Percentiles rank a stretch among this genome's conserved stretches.
Conservation (phyloP, 805 yeast genomes). For the Yamadazyma phyllophila region DNA sequence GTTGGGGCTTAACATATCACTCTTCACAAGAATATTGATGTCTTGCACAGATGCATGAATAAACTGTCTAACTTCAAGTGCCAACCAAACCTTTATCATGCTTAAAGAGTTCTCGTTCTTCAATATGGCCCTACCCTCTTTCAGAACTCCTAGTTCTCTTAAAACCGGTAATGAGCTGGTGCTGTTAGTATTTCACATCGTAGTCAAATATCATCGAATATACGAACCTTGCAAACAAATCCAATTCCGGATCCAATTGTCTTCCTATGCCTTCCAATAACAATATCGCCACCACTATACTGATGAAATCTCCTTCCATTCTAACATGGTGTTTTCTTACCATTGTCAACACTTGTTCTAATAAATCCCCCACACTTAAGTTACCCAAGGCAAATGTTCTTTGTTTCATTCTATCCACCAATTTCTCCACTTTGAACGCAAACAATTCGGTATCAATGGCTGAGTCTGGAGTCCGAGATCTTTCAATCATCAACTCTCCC, state of each 20-base stretch:
- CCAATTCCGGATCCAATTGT: constrained; percentile 88
- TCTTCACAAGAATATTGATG: constrained; percentile 42
- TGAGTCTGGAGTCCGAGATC: constrained; percentile 92
- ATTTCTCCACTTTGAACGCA: constrained; percentile 79
- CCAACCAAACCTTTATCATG: constrained; percentile 89
- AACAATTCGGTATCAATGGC: constrained; percentile 82
- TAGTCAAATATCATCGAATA: constrained; percentile 42
- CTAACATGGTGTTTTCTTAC: constrained; percentile 92
- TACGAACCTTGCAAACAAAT: constrained; percentile 94
- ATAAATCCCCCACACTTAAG: constrained; percentile 84
- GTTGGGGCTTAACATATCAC: constrained; percentile 47
- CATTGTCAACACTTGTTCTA: constrained; percentile 86
- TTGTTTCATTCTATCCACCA: constrained; percentile 77
- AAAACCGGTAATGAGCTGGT: constrained; percentile 76
- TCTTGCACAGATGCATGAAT: constrained; percentile 81
- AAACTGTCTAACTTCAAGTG: constrained; percentile 83
- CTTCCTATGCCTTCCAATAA: constrained; percentile 94
- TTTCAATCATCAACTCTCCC: constrained; percentile 92
- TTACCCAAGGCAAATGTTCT: constrained; percentile 92
- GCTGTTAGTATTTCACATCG: constrained; percentile 27
- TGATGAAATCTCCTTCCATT: constrained; percentile 96
- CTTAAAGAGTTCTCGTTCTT: constrained; percentile 60
- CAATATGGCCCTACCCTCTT: constrained; percentile 60
- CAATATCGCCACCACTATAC: constrained; percentile 90
- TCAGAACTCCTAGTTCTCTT: constrained; percentile 70